Conservation (phyloP, 148 eudicot species). For the Amaranthus hypochondriacus region DNA sequence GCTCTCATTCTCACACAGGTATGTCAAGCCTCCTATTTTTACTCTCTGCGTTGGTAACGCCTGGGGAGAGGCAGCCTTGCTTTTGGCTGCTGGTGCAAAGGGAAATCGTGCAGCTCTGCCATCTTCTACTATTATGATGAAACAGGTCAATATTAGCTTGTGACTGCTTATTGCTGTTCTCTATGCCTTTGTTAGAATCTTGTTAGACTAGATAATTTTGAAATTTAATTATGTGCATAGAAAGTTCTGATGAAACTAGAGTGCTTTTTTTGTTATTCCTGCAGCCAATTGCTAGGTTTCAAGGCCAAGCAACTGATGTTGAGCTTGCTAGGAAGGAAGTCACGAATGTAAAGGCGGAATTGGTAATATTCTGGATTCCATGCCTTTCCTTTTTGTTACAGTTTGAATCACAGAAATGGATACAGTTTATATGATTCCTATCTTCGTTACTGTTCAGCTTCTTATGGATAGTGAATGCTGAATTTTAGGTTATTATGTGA, state of each 20-base stretch:
- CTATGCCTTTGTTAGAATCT: background rate
- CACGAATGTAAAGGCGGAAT: conserved; percentile 54
- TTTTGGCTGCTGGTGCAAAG: conserved; percentile 88
- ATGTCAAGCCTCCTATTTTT: conserved; percentile 69
- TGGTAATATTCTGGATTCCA: conserved; percentile 49
- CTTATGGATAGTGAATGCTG: background rate
- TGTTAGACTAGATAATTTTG: background rate
- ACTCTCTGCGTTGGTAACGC: conserved; percentile 96
- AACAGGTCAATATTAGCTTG: conserved; percentile 41
- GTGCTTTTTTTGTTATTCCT: conserved; percentile 19
- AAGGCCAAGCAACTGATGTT: conserved; percentile 88
- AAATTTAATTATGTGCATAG: conserved; percentile 11
- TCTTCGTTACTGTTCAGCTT: background rate
- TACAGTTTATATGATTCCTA: background rate
- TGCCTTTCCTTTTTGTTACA: background rate
- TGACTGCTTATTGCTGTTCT: background rate
- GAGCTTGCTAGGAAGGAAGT: conserved; percentile 69
- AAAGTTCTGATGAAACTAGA: conserved; percentile 4
- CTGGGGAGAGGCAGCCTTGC: conserved; percentile 98
- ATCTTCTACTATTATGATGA: conserved; percentile 91
- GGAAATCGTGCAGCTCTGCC: conserved; percentile 97
- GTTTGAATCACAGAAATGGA: background rate
- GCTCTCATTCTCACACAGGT: conserved; percentile 36
- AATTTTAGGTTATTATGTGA: background rate
- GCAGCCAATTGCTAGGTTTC: conserved; percentile 89